Conservation (phyloP, 352 stramenopile species). For the Pythium catenulatum region DNA sequence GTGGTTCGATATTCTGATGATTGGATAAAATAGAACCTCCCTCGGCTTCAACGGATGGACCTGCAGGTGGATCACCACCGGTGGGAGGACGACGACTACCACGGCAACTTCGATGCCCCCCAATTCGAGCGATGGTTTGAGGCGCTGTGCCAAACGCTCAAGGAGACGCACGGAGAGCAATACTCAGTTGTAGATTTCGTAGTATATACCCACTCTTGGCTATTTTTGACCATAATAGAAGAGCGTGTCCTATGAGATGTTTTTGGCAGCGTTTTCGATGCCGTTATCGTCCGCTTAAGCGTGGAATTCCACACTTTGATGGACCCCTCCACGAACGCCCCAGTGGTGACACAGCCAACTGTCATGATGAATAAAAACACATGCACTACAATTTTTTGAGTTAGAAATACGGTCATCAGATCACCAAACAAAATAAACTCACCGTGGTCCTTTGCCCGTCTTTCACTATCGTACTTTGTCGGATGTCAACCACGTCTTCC, state of each 20-base stretch:
- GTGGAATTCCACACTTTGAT: not conserved
- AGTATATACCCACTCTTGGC: too few relatives aligned
- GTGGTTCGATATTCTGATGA: too few relatives aligned
- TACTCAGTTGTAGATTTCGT: too few relatives aligned
- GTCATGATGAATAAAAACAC: not conserved
- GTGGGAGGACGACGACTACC: not conserved
- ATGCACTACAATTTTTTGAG: not conserved
- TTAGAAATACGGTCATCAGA: too few relatives aligned
- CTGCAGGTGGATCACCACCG: too few relatives aligned
- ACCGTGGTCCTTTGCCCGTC: not conserved
- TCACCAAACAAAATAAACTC: not conserved
- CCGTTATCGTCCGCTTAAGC: not conserved
- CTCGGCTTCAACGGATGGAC: too few relatives aligned
- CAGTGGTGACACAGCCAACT: not conserved
- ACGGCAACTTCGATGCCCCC: not conserved
- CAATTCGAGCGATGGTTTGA: not conserved
- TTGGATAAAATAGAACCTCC: too few relatives aligned
- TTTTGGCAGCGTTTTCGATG: too few relatives aligned
- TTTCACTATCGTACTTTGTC: not conserved
- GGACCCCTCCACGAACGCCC: not conserved
- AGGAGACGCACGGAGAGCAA: not conserved
- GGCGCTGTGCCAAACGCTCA: not conserved
- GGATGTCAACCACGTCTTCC: constrained; percentile 13
- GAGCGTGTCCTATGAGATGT: too few relatives aligned
- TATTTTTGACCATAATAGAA: too few relatives aligned